Evolutionary conservation across 805 yeast genomes (phyloP).

Genomic region (Wickerhamiella sorbophila): DNA sequence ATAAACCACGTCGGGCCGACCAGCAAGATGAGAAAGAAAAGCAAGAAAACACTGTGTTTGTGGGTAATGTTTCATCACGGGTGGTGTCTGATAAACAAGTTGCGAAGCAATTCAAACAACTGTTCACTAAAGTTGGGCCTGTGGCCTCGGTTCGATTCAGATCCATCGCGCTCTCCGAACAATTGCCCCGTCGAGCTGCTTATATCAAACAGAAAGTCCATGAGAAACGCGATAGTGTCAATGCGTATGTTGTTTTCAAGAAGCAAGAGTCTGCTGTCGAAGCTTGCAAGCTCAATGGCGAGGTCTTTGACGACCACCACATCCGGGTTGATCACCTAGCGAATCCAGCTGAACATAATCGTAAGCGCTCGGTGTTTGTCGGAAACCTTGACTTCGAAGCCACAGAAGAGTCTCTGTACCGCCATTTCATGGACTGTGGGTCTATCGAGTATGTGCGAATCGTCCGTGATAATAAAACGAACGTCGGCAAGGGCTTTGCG

Average conservation of each 20-base stretch:
- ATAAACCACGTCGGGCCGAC: too few relatives aligned
- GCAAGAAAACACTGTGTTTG: conserved; percentile 73
- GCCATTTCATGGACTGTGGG: conserved; percentile 52
- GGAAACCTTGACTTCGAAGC: conserved; percentile 93
- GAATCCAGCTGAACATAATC: conserved; percentile 77
- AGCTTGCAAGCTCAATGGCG: conserved; percentile 44
- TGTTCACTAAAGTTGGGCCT: conserved; percentile 36
- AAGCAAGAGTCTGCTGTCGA: conserved; percentile 34
- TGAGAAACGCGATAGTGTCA: conserved; percentile 61
- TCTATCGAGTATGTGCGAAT: conserved; percentile 80
- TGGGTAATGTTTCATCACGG: conserved; percentile 63
- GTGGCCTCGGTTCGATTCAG: conserved; percentile 77
- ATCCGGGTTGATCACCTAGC: conserved; percentile 85
- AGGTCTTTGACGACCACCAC: conserved; percentile 56
- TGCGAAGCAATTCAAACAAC: conserved; percentile 49
- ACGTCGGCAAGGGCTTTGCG: conserved; percentile 95
- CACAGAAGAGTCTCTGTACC: conserved; percentile 79
- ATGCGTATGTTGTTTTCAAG: conserved; percentile 71
- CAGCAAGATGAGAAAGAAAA: conserved; percentile 68
- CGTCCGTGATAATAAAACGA: conserved; percentile 83
- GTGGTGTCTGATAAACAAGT: conserved; percentile 50
- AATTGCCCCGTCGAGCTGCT: conserved; percentile 84
- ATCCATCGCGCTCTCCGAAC: conserved; percentile 78
- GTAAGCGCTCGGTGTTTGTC: conserved; percentile 71
- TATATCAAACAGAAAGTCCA: conserved; percentile 68